A percentile compares a stretch with the other conserved stretches of the same genome.
Conservation (phyloP, 208 protist genomes). For the Acanthamoeba royreba region DNA sequence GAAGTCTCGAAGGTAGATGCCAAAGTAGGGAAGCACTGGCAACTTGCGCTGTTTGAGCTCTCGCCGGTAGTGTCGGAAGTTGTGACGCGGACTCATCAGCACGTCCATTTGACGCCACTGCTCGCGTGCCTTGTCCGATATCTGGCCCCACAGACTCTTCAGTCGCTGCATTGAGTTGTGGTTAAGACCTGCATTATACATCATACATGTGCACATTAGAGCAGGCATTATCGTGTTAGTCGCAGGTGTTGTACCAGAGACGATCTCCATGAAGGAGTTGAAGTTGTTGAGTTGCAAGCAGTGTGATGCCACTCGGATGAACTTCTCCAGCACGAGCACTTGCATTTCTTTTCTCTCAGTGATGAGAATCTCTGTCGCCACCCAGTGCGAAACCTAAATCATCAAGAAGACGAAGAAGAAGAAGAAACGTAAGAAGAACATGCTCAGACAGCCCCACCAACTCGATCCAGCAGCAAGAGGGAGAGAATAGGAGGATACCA, state of each 20-base stretch:
- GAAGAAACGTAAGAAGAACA: too few species aligned
- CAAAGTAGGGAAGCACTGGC: conserved; percentile 20
- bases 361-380: neutral
- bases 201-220: too few species aligned
- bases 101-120: neutral
- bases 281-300: conserved; percentile 28
- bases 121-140: neutral
- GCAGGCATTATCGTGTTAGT: too few species aligned
- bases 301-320: neutral
- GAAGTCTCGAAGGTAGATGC: conserved; percentile 6
- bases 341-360: neutral
- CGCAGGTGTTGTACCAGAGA: too few species aligned
- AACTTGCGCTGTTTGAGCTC: neutral
- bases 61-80: neutral
- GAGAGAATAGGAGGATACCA: neutral
- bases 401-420: too few species aligned
- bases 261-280: conserved; percentile 38
- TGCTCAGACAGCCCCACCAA: too few species aligned
- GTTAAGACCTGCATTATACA: neutral
- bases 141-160: neutral
- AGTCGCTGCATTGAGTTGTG: conserved; percentile 30
- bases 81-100: neutral
- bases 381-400: conserved; percentile 8
- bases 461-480: too few species aligned
- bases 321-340: conserved; percentile 1